These are phyloP conservation scores for Stephanodiscus triporus DNA, from an alignment of 108 stramenopile genomes.

Conservation along the genomic window DNA sequence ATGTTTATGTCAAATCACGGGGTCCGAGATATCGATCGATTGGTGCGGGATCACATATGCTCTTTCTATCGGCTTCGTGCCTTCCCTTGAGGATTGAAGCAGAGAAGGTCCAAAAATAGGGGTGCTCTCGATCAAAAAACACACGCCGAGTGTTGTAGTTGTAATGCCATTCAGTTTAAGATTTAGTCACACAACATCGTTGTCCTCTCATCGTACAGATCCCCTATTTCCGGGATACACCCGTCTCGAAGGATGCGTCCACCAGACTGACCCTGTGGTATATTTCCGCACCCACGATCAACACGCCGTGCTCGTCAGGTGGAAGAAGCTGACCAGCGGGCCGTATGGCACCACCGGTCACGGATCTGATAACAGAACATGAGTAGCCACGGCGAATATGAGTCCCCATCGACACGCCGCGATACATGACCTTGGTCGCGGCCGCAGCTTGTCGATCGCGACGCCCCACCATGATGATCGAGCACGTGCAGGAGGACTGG, in stretches of 20 bases:
- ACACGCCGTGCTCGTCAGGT: conserved; percentile 66
- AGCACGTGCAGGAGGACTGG: conserved; percentile 67
- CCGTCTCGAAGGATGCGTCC: conserved; percentile 81
- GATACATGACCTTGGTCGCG: conserved; percentile 77
- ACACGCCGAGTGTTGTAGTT: no score
- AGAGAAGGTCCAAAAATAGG: no score
- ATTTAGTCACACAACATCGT: background rate
- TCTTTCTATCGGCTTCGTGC: no score
- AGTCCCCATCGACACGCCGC: conserved; percentile 84
- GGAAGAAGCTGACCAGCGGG: conserved; percentile 61
- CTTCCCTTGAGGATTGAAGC: no score
- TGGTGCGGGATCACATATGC: no score
- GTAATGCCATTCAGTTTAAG: no score
- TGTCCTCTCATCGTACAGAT: conserved; percentile 68
- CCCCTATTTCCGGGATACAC: conserved; percentile 71
- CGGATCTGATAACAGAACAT: conserved; percentile 77
- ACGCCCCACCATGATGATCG: conserved; percentile 77
- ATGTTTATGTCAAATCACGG: no score
- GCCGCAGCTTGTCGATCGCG: conserved; percentile 79
- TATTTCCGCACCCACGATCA: conserved; percentile 81
- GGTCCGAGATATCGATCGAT: no score
- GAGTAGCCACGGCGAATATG: conserved; percentile 63
- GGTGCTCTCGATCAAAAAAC: no score
- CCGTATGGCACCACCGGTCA: conserved; percentile 77
- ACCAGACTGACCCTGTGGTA: conserved; percentile 79